These are phyloP conservation scores for Daldinia eschscholtzii DNA, from an alignment of 2,329 filamentous ascomycete genomes.

Conservation along the genomic window DNA sequence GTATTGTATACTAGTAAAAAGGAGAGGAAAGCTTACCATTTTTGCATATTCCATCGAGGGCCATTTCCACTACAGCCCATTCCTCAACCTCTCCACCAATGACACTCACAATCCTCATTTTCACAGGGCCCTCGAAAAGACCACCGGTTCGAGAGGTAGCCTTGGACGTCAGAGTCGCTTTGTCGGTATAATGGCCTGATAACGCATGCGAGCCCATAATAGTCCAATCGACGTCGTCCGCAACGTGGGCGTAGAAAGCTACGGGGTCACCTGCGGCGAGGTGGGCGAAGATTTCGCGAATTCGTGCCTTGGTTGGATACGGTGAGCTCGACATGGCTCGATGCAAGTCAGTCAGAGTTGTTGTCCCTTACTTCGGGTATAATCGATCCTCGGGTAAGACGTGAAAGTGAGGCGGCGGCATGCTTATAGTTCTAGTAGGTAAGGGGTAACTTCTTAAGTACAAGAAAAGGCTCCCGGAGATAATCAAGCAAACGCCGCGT, in stretches of 20 bases:
- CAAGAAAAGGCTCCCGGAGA: not conserved
- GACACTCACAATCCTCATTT: conserved; percentile 13
- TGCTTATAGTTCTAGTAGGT: not conserved
- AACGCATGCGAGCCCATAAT: conserved; percentile 10
- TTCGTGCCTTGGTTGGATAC: conserved; percentile 17
- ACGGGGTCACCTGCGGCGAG: conserved; percentile 11
- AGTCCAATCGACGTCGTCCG: conserved; percentile 23
- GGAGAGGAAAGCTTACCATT: conserved; percentile 12
- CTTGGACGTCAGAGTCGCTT: conserved; percentile 3
- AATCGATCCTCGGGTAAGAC: not conserved
- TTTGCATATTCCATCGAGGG: conserved; percentile 11
- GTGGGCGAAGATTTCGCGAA: conserved; percentile 15
- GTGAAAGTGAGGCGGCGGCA: conserved; percentile 1
- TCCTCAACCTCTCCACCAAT: conserved; percentile 22
- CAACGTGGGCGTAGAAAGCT: conserved; percentile 13
- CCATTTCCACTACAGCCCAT: conserved; percentile 20
- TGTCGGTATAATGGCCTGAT: not conserved
- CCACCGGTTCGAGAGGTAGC: not conserved
- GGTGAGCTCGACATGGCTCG: conserved; percentile 2
- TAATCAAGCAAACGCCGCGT: not conserved
- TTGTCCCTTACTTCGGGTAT: not conserved
- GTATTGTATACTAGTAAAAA: not conserved
- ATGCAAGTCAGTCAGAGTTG: not conserved
- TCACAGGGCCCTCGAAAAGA: conserved; percentile 11
- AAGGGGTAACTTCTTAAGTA: not conserved